phyloP scores from a whole-genome alignment of 169 alveolate species.

The Plasmodium gonderi region DNA sequence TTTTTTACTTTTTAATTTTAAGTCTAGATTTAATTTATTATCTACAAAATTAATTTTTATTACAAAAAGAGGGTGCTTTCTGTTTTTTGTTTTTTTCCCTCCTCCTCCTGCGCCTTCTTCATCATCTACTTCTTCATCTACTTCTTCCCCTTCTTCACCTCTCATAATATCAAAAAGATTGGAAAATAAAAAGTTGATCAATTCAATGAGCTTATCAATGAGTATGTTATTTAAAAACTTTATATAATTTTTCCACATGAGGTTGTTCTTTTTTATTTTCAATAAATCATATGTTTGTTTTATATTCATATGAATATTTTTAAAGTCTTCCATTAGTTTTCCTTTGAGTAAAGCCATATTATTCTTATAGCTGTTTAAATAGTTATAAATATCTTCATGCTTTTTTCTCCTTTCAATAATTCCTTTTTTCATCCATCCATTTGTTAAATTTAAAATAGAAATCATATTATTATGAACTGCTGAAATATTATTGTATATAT shows the following conservation, averaged over 20 bases:
- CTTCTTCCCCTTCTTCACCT: slow-evolving; percentile 9
- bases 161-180: slow-evolving; percentile 33
- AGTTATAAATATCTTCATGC: slow-evolving; percentile 76
- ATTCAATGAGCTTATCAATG: slow-evolving; percentile 79
- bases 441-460: slow-evolving; percentile 41
- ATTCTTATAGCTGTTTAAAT: slow-evolving; percentile 81
- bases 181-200: slow-evolving; percentile 19
- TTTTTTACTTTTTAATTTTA: slow-evolving; percentile 45
- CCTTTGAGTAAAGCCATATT: slow-evolving; percentile 78
- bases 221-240: slow-evolving; percentile 89
- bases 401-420: slow-evolving; percentile 86
- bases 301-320: slow-evolving; percentile 84
- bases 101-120: no score
- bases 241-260: slow-evolving; percentile 90
- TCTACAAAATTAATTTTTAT: slow-evolving; percentile 42
- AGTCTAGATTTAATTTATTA: slow-evolving; percentile 30
- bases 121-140: no score
- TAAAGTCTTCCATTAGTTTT: slow-evolving; percentile 83
- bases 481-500: slow-evolving; percentile 31
- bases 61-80: slow-evolving; percentile 34
- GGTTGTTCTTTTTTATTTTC: slow-evolving; percentile 87
- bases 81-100: no score
- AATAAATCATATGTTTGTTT: slow-evolving; percentile 90
- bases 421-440: slow-evolving; percentile 64
- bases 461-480: slow-evolving; percentile 32